These are phyloP conservation scores for Fraxinus angustifolia DNA, from an alignment of 305 asterid species.

Conservation along the genomic window DNA sequence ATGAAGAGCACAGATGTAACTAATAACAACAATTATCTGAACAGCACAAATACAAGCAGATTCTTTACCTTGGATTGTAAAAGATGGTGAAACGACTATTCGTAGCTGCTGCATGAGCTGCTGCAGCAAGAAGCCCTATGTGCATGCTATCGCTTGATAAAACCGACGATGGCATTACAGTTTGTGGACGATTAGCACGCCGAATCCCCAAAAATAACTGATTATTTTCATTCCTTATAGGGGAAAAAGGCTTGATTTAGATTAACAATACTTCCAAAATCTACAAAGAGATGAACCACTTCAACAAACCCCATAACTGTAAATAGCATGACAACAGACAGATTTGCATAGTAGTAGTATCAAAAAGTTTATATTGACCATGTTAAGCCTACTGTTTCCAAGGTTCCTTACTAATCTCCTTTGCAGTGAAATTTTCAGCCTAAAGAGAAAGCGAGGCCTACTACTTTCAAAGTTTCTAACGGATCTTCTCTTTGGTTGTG, in stretches of 20 bases:
- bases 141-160: constrained; percentile 97
- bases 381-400: not conserved
- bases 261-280: not conserved
- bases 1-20: constrained; percentile 2
- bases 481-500: not conserved
- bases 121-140: constrained; percentile 97
- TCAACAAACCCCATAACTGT: not conserved
- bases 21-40: not conserved
- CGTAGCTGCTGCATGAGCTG: constrained; percentile 95
- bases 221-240: constrained; percentile 78
- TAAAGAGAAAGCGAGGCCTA: not conserved
- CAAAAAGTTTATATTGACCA: not conserved
- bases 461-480: not conserved
- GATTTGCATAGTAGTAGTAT: not conserved
- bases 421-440: not conserved
- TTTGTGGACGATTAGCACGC: constrained; percentile 87
- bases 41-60: constrained; percentile 10
- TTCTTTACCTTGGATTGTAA: constrained; percentile 79
- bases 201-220: constrained; percentile 88
- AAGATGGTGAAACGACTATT: constrained; percentile 92
- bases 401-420: not conserved
- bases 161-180: constrained; percentile 92
- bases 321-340: not conserved
- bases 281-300: not conserved
- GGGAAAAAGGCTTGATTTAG: not conserved